Conservation (phyloP, 2,329 filamentous ascomycete species). For the Paracamarosporium sp. region DNA sequence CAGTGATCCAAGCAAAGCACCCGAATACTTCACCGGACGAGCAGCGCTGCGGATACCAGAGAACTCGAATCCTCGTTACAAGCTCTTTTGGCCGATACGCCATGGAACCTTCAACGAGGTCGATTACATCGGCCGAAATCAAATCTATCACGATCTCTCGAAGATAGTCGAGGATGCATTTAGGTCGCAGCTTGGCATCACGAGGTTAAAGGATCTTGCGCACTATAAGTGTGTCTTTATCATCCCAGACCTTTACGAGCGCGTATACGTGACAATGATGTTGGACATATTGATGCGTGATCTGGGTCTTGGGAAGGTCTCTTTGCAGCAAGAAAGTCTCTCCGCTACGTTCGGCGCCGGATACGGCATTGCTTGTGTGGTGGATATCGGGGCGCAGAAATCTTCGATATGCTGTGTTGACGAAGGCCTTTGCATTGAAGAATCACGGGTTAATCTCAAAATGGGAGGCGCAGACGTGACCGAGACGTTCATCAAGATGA, state of each 20-base stretch:
- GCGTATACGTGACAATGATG: constrained; percentile 84
- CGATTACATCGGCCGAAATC: constrained; percentile 81
- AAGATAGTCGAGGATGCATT: constrained; percentile 86
- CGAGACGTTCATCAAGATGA: constrained; percentile 95
- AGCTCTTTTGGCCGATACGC: constrained; percentile 89
- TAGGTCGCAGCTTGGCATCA: constrained; percentile 80
- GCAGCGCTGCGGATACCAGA: constrained; percentile 88
- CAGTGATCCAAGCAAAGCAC: constrained; percentile 64
- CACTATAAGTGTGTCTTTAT: constrained; percentile 97
- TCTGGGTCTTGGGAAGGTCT: constrained; percentile 87
- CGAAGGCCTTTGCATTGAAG: constrained; percentile 92
- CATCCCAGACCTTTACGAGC: constrained; percentile 96
- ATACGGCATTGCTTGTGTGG: constrained; percentile 91
- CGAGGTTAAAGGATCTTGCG: constrained; percentile 78
- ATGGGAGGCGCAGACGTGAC: constrained; percentile 93
- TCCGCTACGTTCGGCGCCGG: constrained; percentile 94
- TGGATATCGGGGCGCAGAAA: constrained; percentile 96
- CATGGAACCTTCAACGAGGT: constrained; percentile 89
- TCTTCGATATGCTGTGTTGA: constrained; percentile 97
- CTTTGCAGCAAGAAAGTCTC: constrained; percentile 95
- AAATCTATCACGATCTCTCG: constrained; percentile 86
- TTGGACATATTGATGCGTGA: constrained; percentile 86
- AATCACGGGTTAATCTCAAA: constrained; percentile 94
- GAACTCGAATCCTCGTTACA: constrained; percentile 86
- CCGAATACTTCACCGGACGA: constrained; percentile 80